Conservation (phyloP, 768 basidiomycete genomes). For the Boletellus ananas region DNA sequence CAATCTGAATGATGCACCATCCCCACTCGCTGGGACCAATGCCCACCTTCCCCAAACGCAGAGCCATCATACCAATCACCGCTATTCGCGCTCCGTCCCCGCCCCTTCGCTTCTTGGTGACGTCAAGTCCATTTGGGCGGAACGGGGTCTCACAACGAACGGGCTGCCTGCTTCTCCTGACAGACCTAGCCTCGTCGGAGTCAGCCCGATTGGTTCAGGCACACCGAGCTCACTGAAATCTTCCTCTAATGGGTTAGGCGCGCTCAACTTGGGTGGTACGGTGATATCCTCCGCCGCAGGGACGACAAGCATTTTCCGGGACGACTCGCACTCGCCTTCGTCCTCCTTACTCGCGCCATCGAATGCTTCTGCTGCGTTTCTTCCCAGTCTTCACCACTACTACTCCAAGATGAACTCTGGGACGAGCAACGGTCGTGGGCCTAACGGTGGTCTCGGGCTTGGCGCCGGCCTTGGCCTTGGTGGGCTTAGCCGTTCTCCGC, state of each 20-base stretch:
- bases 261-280: conserved; percentile 12
- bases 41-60: conserved; percentile 18
- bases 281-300: conserved; percentile 13
- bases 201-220: conserved; percentile 30
- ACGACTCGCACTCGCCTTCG: conserved; percentile 33
- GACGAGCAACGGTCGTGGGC: conserved; percentile 26
- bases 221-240: conserved; percentile 56
- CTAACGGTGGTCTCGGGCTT: conserved; percentile 19
- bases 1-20: conserved; percentile 19
- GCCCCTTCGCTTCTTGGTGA: conserved; percentile 73
- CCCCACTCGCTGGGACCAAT: conserved; percentile 13
- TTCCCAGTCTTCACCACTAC: conserved; percentile 66
- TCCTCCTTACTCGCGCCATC: conserved; percentile 51
- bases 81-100: conserved; percentile 82
- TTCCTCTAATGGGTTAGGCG: conserved; percentile 34
- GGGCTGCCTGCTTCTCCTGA: conserved; percentile 38
- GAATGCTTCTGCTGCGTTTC: conserved; percentile 80
- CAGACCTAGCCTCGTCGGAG: conserved; percentile 16
- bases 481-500: conserved; percentile 29
- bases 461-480: conserved; percentile 20
- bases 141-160: conserved; percentile 37
- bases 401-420: conserved; percentile 51
- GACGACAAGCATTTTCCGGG: conserved; percentile 26
- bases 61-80: conserved; percentile 41
- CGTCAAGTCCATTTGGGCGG: conserved; percentile 79